Percentiles rank a stretch among this genome's conserved stretches.
phyloP scores from a whole-genome alignment of 164 flowering plant genomes.

The Chloranthus sessilifolius region DNA sequence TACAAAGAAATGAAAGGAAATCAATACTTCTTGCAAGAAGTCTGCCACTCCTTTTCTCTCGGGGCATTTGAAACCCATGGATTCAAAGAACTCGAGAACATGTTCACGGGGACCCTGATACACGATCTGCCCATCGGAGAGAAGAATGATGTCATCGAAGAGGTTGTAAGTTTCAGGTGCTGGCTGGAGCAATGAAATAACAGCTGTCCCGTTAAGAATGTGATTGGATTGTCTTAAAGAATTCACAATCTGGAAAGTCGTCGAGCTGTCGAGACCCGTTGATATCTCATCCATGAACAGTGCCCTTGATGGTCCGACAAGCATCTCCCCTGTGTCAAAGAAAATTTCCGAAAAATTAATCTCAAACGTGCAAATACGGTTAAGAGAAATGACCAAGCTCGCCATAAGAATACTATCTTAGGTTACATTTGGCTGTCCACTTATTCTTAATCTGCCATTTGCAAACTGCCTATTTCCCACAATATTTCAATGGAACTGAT shows the following conservation, averaged over 20 bases:
- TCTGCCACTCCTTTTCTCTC: conserved; percentile 37
- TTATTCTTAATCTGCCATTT: no score
- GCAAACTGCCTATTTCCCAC: no score
- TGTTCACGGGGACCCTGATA: conserved; percentile 59
- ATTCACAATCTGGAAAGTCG: conserved; percentile 8
- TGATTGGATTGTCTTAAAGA: conserved; percentile 6
- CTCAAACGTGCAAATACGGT: no score
- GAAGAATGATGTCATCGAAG: conserved; percentile 51
- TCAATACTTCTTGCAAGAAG: conserved; percentile 33
- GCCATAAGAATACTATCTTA: no score
- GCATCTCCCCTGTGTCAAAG: conserved; percentile 21
- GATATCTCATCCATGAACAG: conserved; percentile 18
- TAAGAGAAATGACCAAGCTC: no score
- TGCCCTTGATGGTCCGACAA: conserved; percentile 15
- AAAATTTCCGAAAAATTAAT: no score
- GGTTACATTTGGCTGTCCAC: no score
- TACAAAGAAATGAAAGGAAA: neutral
- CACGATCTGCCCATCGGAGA: conserved; percentile 49
- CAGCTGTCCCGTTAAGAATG: conserved; percentile 6
- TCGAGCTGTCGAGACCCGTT: conserved; percentile 8
- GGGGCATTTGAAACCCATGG: conserved; percentile 39
- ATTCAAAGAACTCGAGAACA: conserved; percentile 48
- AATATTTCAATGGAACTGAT: no score
- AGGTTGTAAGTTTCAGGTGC: conserved; percentile 49
- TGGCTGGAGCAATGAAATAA: conserved; percentile 46